Percentiles rank a stretch among this genome's conserved stretches.
phyloP scores from a whole-genome alignment of 139 green algal species.

The Volvox africanus region DNA sequence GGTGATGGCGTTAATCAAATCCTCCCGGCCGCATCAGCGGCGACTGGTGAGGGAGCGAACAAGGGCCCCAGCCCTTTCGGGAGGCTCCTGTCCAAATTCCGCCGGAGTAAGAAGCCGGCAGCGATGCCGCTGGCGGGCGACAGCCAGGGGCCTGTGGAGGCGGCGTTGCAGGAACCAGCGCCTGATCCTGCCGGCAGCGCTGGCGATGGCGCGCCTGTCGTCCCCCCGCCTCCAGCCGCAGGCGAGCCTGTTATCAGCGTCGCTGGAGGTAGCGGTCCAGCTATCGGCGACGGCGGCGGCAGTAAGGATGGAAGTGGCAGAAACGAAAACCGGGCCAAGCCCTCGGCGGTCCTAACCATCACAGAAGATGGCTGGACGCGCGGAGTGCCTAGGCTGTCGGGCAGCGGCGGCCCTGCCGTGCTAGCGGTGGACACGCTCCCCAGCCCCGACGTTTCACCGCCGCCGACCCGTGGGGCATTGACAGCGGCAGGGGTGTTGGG shows the following conservation, averaged over 20 bases:
- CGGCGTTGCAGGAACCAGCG: not conserved
- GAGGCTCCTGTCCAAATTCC: not conserved
- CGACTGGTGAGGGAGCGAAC: not conserved
- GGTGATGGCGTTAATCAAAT: not conserved
- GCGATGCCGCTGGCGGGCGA: not conserved
- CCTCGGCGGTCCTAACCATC: not conserved
- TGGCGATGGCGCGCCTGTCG: no score
- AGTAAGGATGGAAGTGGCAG: not conserved
- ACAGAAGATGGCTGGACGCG: constrained; percentile 14
- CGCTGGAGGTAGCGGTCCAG: not conserved
- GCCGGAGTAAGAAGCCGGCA: not conserved
- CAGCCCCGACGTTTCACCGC: not conserved
- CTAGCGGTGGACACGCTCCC: not conserved
- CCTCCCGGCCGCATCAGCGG: not conserved
- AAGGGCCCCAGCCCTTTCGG: not conserved
- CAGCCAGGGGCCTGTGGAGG: not conserved
- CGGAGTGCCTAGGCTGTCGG: not conserved
- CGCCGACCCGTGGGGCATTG: not conserved
- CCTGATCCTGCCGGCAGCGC: no score
- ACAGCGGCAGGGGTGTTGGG: not conserved
- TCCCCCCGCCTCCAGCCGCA: no score
- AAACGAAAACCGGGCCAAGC: no score
- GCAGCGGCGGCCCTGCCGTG: not conserved
- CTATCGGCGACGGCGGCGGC: not conserved
- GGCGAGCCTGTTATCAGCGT: not conserved